phyloP scores from a whole-genome alignment of 305 asterid genomes.

The Fraxinus xanthoxyloides region DNA sequence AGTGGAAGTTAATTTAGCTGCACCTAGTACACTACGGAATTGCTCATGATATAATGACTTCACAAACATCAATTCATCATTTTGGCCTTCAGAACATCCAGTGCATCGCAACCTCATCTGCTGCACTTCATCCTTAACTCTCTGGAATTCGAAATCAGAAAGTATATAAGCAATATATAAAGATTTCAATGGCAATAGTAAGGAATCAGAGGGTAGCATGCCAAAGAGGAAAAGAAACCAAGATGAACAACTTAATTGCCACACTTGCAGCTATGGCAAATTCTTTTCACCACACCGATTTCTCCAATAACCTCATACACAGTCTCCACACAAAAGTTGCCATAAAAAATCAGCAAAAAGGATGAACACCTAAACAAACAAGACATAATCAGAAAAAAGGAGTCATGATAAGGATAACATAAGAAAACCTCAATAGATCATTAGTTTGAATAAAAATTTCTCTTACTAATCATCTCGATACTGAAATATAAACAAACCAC shows the following conservation, averaged over 20 bases:
- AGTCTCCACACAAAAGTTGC: neutral
- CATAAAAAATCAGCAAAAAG: neutral
- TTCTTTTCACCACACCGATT: neutral
- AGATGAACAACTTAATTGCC: neutral
- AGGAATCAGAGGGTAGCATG: neutral
- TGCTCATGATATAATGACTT: slow-evolving; percentile 62
- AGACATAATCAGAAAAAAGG: neutral
- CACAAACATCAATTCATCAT: slow-evolving; percentile 34
- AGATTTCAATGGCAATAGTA: neutral
- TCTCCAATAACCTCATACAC: neutral
- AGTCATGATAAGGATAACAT: neutral
- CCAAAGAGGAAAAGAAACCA: neutral
- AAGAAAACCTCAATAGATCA: neutral
- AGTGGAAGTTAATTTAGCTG: slow-evolving; percentile 32
- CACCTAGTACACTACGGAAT: slow-evolving; percentile 49
- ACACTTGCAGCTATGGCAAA: neutral
- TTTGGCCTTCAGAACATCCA: slow-evolving; percentile 27
- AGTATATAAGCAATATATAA: neutral
- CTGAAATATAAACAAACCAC: neutral
- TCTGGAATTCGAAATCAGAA: slow-evolving; percentile 41
- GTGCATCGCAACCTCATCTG: slow-evolving; percentile 35
- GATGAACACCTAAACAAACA: neutral
- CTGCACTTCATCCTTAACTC: slow-evolving; percentile 64
- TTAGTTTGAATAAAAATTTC: neutral
- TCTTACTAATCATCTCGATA: neutral